These are phyloP conservation scores for Xylaria multiplex DNA, from an alignment of 2,329 filamentous ascomycete species.

Conservation along the genomic window DNA sequence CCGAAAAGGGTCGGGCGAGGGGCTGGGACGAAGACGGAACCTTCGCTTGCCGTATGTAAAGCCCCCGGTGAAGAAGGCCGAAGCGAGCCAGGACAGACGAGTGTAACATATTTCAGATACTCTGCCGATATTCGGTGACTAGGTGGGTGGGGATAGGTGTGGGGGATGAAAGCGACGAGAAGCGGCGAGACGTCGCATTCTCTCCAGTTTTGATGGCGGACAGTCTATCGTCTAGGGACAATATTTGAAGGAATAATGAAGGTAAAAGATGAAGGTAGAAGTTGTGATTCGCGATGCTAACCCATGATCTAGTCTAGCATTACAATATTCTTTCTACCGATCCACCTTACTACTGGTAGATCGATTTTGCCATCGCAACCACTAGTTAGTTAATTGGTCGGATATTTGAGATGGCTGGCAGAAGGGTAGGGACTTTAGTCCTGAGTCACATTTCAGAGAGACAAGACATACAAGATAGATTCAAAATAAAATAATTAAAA, in stretches of 20 bases:
- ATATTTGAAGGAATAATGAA: background rate
- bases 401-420: background rate
- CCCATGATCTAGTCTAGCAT: conserved; percentile 30
- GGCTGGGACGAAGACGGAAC: conserved; percentile 3
- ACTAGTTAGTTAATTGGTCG: background rate
- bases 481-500: too few relatives aligned
- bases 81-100: conserved; percentile 8
- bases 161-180: conserved; percentile 13
- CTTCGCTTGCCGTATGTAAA: conserved; percentile 13
- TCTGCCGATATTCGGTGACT: background rate
- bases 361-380: background rate
- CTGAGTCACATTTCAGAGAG: background rate
- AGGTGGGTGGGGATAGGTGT: background rate
- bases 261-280: background rate
- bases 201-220: background rate
- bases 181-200: conserved; percentile 28
- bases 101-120: conserved; percentile 29
- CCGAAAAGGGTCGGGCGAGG: conserved; percentile 58
- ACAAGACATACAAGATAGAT: background rate
- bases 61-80: conserved; percentile 7
- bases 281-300: conserved; percentile 16
- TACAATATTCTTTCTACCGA: background rate
- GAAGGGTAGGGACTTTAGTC: background rate
- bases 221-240: background rate
- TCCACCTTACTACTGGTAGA: background rate